Evolutionary conservation across 768 basidiomycete genomes (phyloP).

Genomic region (Lactifluus volemus): DNA sequence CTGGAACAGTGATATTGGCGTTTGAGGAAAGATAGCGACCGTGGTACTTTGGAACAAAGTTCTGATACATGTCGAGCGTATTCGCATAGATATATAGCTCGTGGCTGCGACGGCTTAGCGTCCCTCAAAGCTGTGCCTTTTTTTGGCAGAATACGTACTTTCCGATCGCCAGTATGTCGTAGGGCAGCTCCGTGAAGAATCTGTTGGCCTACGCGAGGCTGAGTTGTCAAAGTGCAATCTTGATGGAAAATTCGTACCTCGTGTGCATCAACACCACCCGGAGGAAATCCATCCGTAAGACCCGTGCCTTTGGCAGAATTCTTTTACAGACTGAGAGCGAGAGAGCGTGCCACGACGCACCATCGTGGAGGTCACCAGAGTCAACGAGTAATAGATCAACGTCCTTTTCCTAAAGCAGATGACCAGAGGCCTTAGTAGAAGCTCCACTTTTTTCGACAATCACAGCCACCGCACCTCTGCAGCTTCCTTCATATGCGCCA

Average conservation of each 20-base stretch:
- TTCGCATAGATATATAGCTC: slow-evolving; percentile 71
- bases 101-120: slow-evolving; percentile 39
- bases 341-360: slow-evolving; percentile 23
- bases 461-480: slow-evolving; percentile 37
- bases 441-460: not conserved
- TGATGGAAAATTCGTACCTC: slow-evolving; percentile 36
- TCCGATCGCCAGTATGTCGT: slow-evolving; percentile 78
- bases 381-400: slow-evolving; percentile 82
- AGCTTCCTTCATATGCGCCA: slow-evolving; percentile 68
- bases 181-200: slow-evolving; percentile 64
- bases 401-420: slow-evolving; percentile 40
- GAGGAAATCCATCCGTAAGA: slow-evolving; percentile 63
- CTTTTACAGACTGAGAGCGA: not conserved
- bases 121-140: too few relatives aligned
- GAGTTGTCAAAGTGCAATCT: not conserved
- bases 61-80: slow-evolving; percentile 61
- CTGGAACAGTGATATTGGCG: slow-evolving; percentile 68
- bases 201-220: slow-evolving; percentile 48
- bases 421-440: not conserved
- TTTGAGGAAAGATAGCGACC: slow-evolving; percentile 81
- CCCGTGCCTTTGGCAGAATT: slow-evolving; percentile 48
- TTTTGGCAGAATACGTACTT: slow-evolving; percentile 42
- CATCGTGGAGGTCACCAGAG: slow-evolving; percentile 72
- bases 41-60: slow-evolving; percentile 55
- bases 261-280: slow-evolving; percentile 63